phyloP scores from a whole-genome alignment of 805 yeast species.

The Myxozyma neglecta region DNA sequence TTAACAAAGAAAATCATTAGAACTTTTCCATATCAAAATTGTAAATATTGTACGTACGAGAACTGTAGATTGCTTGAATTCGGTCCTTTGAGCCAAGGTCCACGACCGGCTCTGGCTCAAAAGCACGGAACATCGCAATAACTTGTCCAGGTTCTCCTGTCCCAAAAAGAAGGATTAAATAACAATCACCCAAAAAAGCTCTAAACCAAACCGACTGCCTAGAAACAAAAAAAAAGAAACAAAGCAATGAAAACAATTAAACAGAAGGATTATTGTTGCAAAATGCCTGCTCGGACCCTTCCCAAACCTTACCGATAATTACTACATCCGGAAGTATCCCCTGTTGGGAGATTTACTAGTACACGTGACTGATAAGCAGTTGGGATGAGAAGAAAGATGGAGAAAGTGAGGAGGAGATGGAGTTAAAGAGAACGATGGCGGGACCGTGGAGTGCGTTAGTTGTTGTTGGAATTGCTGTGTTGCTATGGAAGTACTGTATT shows the following conservation, averaged over 20 bases:
- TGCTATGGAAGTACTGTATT: background rate
- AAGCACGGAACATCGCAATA: constrained; percentile 21
- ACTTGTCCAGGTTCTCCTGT: too few relatives aligned
- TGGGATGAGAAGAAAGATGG: background rate
- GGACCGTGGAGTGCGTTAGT: constrained; percentile 1
- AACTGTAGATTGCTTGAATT: constrained; percentile 16
- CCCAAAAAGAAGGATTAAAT: too few relatives aligned
- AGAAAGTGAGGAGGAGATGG: background rate
- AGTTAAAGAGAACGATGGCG: background rate
- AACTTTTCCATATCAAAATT: background rate
- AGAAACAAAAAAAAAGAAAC: too few relatives aligned
- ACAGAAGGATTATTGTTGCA: too few relatives aligned
- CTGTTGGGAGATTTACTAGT: background rate
- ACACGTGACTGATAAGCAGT: constrained; percentile 13
- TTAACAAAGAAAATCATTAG: background rate
- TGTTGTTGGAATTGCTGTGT: background rate
- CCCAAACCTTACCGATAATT: background rate
- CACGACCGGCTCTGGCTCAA: constrained; percentile 26
- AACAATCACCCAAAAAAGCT: too few relatives aligned
- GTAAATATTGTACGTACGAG: constrained; percentile 5
- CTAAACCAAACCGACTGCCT: too few relatives aligned
- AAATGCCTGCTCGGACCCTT: background rate
- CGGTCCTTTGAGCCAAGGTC: constrained; percentile 29
- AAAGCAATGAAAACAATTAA: too few relatives aligned
- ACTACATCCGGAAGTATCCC: background rate